Evolutionary conservation across 805 yeast species (phyloP), one percentile per base, ranked within the genome.

Genomic region (Kuraishia floccosa): DNA sequence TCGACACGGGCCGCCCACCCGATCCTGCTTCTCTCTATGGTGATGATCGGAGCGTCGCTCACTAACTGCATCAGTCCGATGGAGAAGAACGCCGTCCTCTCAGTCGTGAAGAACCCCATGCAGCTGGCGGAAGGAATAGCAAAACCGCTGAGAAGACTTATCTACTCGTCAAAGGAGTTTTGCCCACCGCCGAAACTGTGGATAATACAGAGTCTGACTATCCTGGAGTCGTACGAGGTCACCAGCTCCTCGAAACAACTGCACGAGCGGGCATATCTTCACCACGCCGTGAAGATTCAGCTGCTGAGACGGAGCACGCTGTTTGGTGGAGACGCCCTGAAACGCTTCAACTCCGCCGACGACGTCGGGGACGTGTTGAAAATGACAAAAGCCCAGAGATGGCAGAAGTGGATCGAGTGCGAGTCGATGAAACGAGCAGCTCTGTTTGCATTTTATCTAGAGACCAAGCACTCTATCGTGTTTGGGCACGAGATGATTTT

Each of bases 371-470:
- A 24, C 15, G 27, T 14, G 16, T 16, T 14, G 15, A 26, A 26
- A 12, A 11, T 26, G 28, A 18, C 20, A 8, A 14, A 15, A 7
- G 22, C 7, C 9, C 7, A 10, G 9, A 10, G 72, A 44, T 63
- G 70, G 66, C 40, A 63, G 48, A 59, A 64, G 30, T 82, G 93
- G 91, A 76, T 81, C 17, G 82, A 79, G 30, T 69, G 72, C 30
- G 94, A 82, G 46, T 66, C 75, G 29, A 61, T 79, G 63, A 82
- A 82, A 46, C 54, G 94, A 33, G 65, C 76, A 1, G 81, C 86
- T 0, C 68, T 77, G 38, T 68, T 79, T 69, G 82, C 87, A 1
- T 83, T 82, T 43, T 76, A 76, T 43, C 53, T 78, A 32, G 94
- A 82, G 49, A 71, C 77, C 1, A 63, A 74, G 3, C 87, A 82